A percentile compares a stretch with the other conserved stretches of the same genome.
Evolutionary conservation across 1,139 yeast species (phyloP).

Genomic region (Hemisphaericaspora xylofermentans): DNA sequence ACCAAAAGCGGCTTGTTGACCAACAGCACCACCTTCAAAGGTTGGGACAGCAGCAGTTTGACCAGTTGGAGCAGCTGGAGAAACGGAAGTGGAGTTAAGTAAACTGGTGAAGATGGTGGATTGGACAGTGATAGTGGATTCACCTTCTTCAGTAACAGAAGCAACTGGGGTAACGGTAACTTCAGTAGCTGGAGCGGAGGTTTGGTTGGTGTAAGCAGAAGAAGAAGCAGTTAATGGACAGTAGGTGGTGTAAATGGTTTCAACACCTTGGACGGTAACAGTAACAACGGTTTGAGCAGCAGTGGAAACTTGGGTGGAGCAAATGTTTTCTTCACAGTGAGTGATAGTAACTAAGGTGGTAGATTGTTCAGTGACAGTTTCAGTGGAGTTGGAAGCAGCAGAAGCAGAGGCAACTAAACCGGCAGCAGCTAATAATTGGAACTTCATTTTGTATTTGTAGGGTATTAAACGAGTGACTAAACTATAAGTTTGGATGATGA

Average conservation of each 20-base stretch:
- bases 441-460: conserved; percentile 29
- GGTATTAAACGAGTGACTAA: conserved; percentile 14
- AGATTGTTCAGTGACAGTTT: conserved; percentile 33
- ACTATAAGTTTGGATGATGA: too few relatives aligned
- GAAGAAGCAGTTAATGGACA: conserved; percentile 39
- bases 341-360: conserved; percentile 45
- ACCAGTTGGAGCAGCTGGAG: conserved; percentile 15
- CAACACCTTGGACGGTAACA: conserved; percentile 41
- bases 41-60: conserved; percentile 21
- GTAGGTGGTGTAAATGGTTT: conserved; percentile 49
- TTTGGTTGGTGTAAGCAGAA: conserved; percentile 7
- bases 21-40: conserved; percentile 31
- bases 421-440: conserved; percentile 30
- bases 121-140: conserved; percentile 24
- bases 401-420: conserved; percentile 22
- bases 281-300: conserved; percentile 33
- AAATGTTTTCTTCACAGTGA: conserved; percentile 39
- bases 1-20: conserved; percentile 31
- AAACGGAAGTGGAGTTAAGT: conserved; percentile 21
- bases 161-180: conserved; percentile 25
- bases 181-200: conserved; percentile 24
- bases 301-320: conserved; percentile 27
- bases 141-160: conserved; percentile 16
- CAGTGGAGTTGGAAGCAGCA: conserved; percentile 19
- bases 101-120: conserved; percentile 31